Evolutionary conservation across 768 basidiomycete species (phyloP), one percentile per base, ranked within the genome.

Genomic region (Suillus sp.): DNA sequence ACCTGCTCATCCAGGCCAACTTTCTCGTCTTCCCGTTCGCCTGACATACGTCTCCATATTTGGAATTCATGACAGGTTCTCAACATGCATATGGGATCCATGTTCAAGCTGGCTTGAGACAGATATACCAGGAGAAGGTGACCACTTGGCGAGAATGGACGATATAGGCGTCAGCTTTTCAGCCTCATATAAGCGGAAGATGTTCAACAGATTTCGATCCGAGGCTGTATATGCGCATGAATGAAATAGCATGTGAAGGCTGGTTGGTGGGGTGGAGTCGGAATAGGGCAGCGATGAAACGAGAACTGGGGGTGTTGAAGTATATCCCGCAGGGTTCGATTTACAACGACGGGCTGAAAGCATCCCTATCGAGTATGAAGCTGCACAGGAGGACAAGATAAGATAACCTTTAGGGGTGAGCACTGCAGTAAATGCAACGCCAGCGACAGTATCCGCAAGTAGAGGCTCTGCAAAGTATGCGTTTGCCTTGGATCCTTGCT

Each of bases 261-360:
- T 96, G 96, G 69, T 93, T 93, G 14, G 80, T 75, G 0, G 95
- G 92, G 69, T 95, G 88, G 16, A 89, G 81, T 61, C 83, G 74
- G 79, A 96, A 97, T 1, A 96, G 79, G 3, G 77, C 74, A 51
- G 86, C 80, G 4, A 96, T 75, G 1, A 92, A 74, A n/a, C 75
- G 67, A 82, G 71, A 94, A 89, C 14, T 86, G 79, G 4, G 83
- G 77, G 66, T 91, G 87, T 66, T 92, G 90, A 25, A 95, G 73
- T 62, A 94, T 80, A 25, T 81, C 84, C 78, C 96, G 94, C 2
- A 96, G 72, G 51, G 86, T 81, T 45, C 89, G 86, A 69, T 94
- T 94, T 57, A 90, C 83, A n/a, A 85, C 76, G 14, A 84, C 79
- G 2, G 92, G 92, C 92, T 80, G 62, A 27, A 55, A 50, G n/a